phyloP scores from a whole-genome alignment of 2,329 filamentous ascomycete species.

The Byssoonygena ceratinophila region DNA sequence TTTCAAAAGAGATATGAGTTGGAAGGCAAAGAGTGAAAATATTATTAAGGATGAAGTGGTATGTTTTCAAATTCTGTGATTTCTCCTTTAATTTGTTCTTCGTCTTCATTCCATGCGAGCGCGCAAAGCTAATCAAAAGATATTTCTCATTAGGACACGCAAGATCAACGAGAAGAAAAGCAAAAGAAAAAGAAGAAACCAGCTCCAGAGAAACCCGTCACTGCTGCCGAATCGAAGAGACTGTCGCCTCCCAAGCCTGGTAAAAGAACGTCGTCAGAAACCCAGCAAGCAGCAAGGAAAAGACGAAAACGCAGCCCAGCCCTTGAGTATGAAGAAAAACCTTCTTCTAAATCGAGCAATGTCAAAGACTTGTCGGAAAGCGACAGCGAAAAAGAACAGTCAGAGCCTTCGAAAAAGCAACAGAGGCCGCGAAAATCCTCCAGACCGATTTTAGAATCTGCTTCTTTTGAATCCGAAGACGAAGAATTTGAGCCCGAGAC shows the following conservation, averaged over 20 bases:
- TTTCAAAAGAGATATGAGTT: constrained; percentile 43
- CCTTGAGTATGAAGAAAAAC: constrained; percentile 10
- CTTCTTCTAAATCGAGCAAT: neutral
- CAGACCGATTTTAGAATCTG: neutral
- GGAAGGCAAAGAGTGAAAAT: constrained; percentile 46
- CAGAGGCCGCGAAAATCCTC: constrained; percentile 9
- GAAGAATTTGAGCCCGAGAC: constrained; percentile 17
- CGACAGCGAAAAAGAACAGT: neutral
- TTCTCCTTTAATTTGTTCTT: neutral
- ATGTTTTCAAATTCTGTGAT: constrained; percentile 8
- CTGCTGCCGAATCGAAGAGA: neutral
- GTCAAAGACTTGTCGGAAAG: neutral
- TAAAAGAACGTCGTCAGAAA: constrained; percentile 21
- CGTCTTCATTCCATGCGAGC: neutral
- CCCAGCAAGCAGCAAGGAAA: constrained; percentile 24
- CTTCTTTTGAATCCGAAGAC: constrained; percentile 9
- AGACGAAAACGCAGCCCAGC: constrained; percentile 26
- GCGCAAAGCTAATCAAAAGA: neutral
- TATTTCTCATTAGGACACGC: constrained; percentile 23
- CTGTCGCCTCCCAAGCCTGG: constrained; percentile 6
- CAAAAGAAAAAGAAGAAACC: constrained; percentile 5
- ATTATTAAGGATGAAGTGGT: constrained; percentile 47
- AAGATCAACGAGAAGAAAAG: constrained; percentile 22
- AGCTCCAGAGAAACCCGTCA: neutral
- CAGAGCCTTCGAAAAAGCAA: neutral